Evolutionary conservation across 192 early-diverging fungal genomes (phyloP), one percentile per base, ranked within the genome.

Genomic region (Chytriomyces sp.): DNA sequence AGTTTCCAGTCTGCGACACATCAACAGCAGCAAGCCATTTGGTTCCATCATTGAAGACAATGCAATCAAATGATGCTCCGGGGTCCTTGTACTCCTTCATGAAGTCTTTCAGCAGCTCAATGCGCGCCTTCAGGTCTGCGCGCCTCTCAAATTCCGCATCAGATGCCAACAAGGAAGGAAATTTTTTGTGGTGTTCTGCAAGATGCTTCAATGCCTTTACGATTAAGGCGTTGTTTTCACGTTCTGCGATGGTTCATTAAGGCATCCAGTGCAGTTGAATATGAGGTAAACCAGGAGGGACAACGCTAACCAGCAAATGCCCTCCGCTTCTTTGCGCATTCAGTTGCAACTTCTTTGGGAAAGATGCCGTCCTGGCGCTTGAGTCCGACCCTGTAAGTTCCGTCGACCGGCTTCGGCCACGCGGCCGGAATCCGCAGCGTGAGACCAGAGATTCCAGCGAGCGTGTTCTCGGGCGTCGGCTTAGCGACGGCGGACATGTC

Each of bases 1-100:
- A 82, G 69, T 98, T 91, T 14, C 94, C 93, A 41, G 83, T 75
- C 58, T 90, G 91, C 49, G 81, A 81, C 14, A 86, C 82, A 77
- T 96, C 94, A 31, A 97, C 66, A 0, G 86, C 91, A 2, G 91
- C 94, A 31, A 91, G 86, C 93, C 93, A 98, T 72, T 91, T 87
- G 19, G 81, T 78, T 52, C 94, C 96, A 71, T 98, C 96, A 74
- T 91, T 82, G 80, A 93, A 98, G 33, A 91, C 85, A 32, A 67
- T 2, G 22, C 33, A 70, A 49, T 69, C 61, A 39, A 30, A 69
- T 26, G 63, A 38, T 12, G 62, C 12, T 12, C 94, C 96, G 3
- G 84, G 88, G 75, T 97, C 94, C 2, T 87, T 81, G 74, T 91
- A 96, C 31, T 74, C 70, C 41, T 89, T 84, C 63, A 77, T 58